A percentile compares a stretch with the other conserved stretches of the same genome.
Conservation (phyloP, 352 stramenopile genomes). For the Phytophthora chlamydospora region DNA sequence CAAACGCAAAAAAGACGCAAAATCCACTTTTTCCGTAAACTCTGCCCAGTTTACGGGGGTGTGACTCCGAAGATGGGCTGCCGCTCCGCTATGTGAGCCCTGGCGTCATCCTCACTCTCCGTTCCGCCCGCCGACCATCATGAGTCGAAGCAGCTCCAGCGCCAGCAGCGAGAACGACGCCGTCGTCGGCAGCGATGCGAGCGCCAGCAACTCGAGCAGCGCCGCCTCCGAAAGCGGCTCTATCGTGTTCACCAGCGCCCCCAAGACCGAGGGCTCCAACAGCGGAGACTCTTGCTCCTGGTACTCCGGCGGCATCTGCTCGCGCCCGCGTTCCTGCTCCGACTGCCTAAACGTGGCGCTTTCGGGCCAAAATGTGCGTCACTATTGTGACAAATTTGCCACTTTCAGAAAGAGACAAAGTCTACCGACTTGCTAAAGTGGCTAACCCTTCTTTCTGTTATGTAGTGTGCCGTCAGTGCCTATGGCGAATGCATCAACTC, state of each 20-base stretch:
- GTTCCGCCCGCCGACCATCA: constrained; percentile 7
- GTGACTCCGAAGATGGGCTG: constrained; percentile 17
- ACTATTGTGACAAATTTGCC: not conserved
- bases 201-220: constrained; percentile 17
- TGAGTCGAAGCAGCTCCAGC: constrained; percentile 18
- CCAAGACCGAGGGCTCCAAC: constrained; percentile 22
- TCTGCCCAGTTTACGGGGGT: constrained; percentile 15
- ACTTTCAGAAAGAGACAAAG: not conserved
- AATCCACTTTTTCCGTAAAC: constrained; percentile 27
- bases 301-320: constrained; percentile 37
- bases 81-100: not conserved
- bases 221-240: not conserved
- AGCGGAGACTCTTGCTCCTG: constrained; percentile 42
- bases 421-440: constrained; percentile 4
- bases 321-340: constrained; percentile 35
- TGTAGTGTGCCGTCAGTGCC: constrained; percentile 42
- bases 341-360: constrained; percentile 49
- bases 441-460: constrained; percentile 8
- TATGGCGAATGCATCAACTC: constrained; percentile 39
- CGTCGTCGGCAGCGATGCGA: constrained; percentile 14
- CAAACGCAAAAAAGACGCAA: too few relatives aligned
- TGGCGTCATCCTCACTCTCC: constrained; percentile 29
- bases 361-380: constrained; percentile 31
- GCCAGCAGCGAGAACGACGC: not conserved
- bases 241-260: constrained; percentile 27